Evolutionary conservation across 768 basidiomycete genomes (phyloP), one percentile per base, ranked within the genome.

Genomic region (Nidularia pulvinata): DNA sequence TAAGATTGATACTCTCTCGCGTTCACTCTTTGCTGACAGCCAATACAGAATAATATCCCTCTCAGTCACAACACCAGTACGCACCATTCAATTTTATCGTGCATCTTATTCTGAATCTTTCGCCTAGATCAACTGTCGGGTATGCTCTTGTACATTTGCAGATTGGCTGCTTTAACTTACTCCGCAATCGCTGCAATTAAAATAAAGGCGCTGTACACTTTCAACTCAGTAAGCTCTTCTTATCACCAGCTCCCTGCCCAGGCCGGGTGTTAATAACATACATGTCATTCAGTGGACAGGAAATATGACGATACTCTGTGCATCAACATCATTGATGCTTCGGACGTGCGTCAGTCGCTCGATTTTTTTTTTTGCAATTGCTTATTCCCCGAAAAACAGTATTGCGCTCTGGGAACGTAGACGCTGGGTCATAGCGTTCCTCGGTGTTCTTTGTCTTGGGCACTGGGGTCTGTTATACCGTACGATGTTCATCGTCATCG

Each of bases 361-460:
- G 14, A 35, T 35, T 35, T 45, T 30, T 35, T 35, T 55, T 49
- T 25, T 55, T 52, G 52, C 49, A 50, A 48, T 39, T 33, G 33
- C 47, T 47, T 47, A 50, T 13, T 5, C 35, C 57, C 53, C 47
- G 49, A 42, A 39, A 49, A 37, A 25, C 52, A 89, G 85, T 4
- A 77, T 89, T 46, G 87, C 87, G 7, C 74, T 91, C 25, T 91
- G 87, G 88, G 80, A 88, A 51, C 80, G 85, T 46, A 74, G 80
- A 51, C 69, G 65, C 30, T 67, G 65, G n/a, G 70, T 89, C 42
- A 64, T 83, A 10, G 59, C 79, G 22, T 70, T 77, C 16, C 76
- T 90, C 39, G 73, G 78, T 22, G 54, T 79, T 19, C 72, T 89
- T 10, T 84, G 81, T 57, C 57, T 86, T 33, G 84, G 75, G 1